Percentiles rank a stretch among this genome's conserved stretches.
Conservation (phyloP, 2,329 filamentous ascomycete species). For the Xylariaceae sp. region DNA sequence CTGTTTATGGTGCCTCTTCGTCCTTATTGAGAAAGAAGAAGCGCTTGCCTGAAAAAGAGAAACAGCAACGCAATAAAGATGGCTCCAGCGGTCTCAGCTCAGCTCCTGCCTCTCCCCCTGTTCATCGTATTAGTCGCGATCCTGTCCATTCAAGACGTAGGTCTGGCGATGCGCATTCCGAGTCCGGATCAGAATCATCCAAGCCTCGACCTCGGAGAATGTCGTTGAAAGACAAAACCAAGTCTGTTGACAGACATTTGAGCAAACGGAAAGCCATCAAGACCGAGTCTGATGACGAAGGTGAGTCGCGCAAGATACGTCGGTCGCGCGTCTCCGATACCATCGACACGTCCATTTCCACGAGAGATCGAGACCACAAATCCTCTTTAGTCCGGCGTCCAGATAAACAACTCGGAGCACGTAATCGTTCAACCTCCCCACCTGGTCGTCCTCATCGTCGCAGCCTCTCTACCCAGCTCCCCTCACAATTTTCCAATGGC, state of each 20-base stretch:
- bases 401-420: conserved; percentile 24
- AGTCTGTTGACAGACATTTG: conserved; percentile 42
- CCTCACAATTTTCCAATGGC: conserved; percentile 50
- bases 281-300: conserved; percentile 55
- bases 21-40: conserved; percentile 45
- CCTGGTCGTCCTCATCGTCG: conserved; percentile 55
- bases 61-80: conserved; percentile 41
- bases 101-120: conserved; percentile 51
- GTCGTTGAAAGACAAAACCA: conserved; percentile 43
- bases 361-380: conserved; percentile 30
- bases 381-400: conserved; percentile 27
- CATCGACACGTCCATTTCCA: conserved; percentile 28
- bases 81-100: conserved; percentile 55
- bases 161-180: conserved; percentile 37
- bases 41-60: conserved; percentile 41
- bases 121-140: conserved; percentile 28
- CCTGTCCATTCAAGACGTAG: conserved; percentile 35
- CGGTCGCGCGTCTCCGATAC: conserved; percentile 48
- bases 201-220: conserved; percentile 41
- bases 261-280: conserved; percentile 52
- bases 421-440: conserved; percentile 56
- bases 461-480: conserved; percentile 60
- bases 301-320: conserved; percentile 48
- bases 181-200: conserved; percentile 53
- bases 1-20: conserved; percentile 22